Percentiles rank a stretch among this genome's conserved stretches.
These are phyloP conservation scores for Beauveria sp. DNA, from an alignment of 2,329 filamentous ascomycete genomes.

Conservation along the genomic window DNA sequence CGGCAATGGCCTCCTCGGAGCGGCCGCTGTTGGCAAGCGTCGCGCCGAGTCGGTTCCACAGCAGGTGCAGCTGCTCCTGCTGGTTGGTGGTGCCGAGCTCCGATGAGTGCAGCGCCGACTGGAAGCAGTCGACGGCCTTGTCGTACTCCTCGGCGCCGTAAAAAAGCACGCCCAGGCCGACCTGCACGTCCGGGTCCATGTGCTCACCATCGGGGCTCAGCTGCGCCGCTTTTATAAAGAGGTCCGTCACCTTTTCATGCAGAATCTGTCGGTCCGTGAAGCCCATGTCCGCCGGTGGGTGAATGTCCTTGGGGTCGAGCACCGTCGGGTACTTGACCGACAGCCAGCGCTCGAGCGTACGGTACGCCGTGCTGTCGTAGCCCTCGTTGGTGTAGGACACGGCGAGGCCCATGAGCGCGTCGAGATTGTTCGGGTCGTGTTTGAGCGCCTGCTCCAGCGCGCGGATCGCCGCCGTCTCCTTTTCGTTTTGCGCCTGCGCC, in stretches of 20 bases:
- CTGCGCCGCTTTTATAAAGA: slow-evolving; percentile 89
- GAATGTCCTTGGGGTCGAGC: slow-evolving; percentile 63
- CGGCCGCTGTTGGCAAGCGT: slow-evolving; percentile 92
- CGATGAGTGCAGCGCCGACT: slow-evolving; percentile 76
- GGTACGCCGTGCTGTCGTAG: slow-evolving; percentile 94
- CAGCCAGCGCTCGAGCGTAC: slow-evolving; percentile 93
- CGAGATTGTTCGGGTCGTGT: slow-evolving; percentile 76
- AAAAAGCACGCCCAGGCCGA: slow-evolving; percentile 92
- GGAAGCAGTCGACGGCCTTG: slow-evolving; percentile 98
- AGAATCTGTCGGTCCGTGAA: slow-evolving; percentile 89
- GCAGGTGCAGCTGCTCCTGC: slow-evolving; percentile 77
- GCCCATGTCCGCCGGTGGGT: slow-evolving; percentile 73
- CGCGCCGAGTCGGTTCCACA: slow-evolving; percentile 95
- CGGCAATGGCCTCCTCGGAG: slow-evolving; percentile 91
- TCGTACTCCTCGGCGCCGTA: slow-evolving; percentile 97
- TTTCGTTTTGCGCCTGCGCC: slow-evolving; percentile 96
- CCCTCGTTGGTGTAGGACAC: slow-evolving; percentile 98
- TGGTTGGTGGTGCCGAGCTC: slow-evolving; percentile 80
- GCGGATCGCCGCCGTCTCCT: slow-evolving; percentile 91
- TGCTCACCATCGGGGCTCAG: slow-evolving; percentile 85
- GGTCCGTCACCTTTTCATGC: slow-evolving; percentile 81
- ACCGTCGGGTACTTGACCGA: slow-evolving; percentile 89
- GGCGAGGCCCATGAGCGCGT: slow-evolving; percentile 88
- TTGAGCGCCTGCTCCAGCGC: slow-evolving; percentile 87
- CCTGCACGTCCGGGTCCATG: slow-evolving; percentile 98